Conservation (phyloP, 495 filamentous ascomycete genomes). For the Aspergillus carlsbadensis region DNA sequence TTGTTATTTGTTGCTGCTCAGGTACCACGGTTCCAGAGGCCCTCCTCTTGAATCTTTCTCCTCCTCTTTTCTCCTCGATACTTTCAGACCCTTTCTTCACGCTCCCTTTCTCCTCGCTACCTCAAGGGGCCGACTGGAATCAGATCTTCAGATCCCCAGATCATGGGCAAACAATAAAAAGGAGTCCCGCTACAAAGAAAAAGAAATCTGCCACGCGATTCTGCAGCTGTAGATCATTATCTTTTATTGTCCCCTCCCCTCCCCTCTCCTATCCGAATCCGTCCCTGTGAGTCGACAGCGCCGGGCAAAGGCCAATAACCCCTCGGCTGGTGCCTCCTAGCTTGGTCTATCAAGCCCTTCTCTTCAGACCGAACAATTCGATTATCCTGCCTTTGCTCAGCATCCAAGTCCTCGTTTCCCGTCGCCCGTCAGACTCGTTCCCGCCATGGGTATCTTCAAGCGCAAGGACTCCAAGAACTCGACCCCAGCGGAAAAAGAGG, state of each 20-base stretch:
- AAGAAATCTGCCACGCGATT: constrained; percentile 4
- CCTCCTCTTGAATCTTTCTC: not conserved
- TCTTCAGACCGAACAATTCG: constrained; percentile 3
- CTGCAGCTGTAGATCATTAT: constrained; percentile 14
- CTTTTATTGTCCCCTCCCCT: constrained; percentile 12
- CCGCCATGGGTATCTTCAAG: constrained; percentile 63
- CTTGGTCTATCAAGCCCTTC: not conserved
- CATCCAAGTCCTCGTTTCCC: not conserved
- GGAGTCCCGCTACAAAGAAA: not conserved
- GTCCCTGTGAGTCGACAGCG: not conserved
- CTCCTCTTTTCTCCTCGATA: constrained; percentile 1
- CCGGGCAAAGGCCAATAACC: constrained; percentile 3
- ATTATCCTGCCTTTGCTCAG: not conserved
- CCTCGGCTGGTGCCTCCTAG: constrained; percentile 2
- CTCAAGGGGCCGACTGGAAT: not conserved
- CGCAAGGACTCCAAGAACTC: constrained; percentile 57
- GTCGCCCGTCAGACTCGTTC: constrained; percentile 1
- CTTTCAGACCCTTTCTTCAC: constrained; percentile 2
- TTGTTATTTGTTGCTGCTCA: constrained; percentile 7
- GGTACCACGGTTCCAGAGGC: constrained; percentile 2
- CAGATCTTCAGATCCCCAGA: too few relatives aligned
- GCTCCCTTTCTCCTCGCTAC: not conserved
- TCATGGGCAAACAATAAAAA: not conserved
- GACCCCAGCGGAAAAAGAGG: constrained; percentile 48
- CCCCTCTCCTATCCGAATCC: not conserved